Percentiles rank a stretch among this genome's conserved stretches.
These are phyloP conservation scores for Penicillium nucicola DNA, from an alignment of 495 filamentous ascomycete genomes.

Conservation along the genomic window DNA sequence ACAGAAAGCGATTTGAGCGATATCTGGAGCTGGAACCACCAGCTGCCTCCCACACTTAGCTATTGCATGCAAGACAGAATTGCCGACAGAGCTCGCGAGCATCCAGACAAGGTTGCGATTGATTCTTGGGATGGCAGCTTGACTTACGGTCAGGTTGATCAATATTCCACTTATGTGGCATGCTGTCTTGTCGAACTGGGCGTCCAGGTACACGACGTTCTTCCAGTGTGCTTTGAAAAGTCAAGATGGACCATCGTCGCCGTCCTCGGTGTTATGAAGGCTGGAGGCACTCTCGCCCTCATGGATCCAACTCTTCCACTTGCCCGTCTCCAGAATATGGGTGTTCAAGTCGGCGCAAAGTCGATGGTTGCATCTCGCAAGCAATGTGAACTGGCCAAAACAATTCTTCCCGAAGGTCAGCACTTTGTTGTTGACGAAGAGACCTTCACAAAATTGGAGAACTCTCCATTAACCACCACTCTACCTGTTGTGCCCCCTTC, in stretches of 20 bases:
- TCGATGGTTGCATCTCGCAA: conserved; percentile 30
- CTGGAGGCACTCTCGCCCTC: conserved; percentile 35
- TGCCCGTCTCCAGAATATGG: conserved; percentile 39
- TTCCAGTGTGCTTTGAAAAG: conserved; percentile 48
- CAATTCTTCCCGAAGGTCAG: conserved; percentile 26
- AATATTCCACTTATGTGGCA: conserved; percentile 32
- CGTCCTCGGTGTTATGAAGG: conserved; percentile 43
- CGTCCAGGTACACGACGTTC: conserved; percentile 28
- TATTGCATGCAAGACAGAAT: conserved; percentile 49
- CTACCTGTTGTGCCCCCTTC: conserved; percentile 26
- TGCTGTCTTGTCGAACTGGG: conserved; percentile 21
- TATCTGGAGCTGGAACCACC: conserved; percentile 35
- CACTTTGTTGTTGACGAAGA: conserved; percentile 26
- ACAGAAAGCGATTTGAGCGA: conserved; percentile 26
- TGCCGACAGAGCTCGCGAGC: conserved; percentile 25
- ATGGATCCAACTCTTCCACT: conserved; percentile 38
- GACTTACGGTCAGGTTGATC: conserved; percentile 43
- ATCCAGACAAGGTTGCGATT: conserved; percentile 37
- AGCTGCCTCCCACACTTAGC: conserved; percentile 26
- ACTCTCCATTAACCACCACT: background rate
- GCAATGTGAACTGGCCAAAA: conserved; percentile 21
- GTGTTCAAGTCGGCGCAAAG: conserved; percentile 28
- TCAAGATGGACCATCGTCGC: conserved; percentile 46
- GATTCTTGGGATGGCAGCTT: conserved; percentile 47
- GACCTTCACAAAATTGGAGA: conserved; percentile 9